Percentiles rank a stretch among this genome's conserved stretches.
phyloP scores from a whole-genome alignment of 441 rosid genomes.

The Oxalis stricta region DNA sequence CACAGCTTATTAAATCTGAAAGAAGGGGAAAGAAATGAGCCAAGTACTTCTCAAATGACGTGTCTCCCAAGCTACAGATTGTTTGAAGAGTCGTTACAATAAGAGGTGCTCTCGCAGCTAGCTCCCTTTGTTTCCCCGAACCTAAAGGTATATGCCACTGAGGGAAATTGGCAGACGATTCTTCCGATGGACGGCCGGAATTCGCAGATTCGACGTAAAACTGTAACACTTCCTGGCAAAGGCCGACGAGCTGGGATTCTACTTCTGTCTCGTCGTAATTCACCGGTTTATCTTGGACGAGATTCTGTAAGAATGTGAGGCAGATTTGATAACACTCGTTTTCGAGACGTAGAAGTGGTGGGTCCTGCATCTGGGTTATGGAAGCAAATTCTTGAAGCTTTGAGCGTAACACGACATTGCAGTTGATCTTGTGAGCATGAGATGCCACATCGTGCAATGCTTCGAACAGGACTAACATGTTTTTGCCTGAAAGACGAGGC shows the following conservation, averaged over 20 bases:
- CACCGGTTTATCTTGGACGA: slow-evolving; percentile 43
- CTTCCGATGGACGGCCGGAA: slow-evolving; percentile 31
- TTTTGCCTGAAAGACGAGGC: slow-evolving; percentile 59
- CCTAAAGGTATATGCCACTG: slow-evolving; percentile 81
- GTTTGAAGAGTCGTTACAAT: slow-evolving; percentile 82
- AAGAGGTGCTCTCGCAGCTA: slow-evolving; percentile 94
- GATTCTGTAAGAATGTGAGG: slow-evolving; percentile 82
- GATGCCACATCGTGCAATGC: slow-evolving; percentile 75
- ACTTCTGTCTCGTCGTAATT: slow-evolving; percentile 44
- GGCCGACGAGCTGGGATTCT: slow-evolving; percentile 57
- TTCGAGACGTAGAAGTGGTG: slow-evolving; percentile 90
- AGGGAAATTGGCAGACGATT: slow-evolving; percentile 20
- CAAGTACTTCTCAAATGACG: slow-evolving; percentile 66
- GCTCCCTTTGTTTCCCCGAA: slow-evolving; percentile 84
- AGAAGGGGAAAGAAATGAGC: slow-evolving; percentile 62
- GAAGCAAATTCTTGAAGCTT: slow-evolving; percentile 83
- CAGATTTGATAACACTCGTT: slow-evolving; percentile 96
- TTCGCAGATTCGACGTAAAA: slow-evolving; percentile 52
- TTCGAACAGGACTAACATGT: slow-evolving; percentile 58
- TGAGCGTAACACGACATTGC: slow-evolving; percentile 42
- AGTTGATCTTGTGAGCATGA: slow-evolving; percentile 81
- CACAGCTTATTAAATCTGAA: slow-evolving; percentile 70
- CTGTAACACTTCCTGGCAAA: slow-evolving; percentile 64
- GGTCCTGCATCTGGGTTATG: slow-evolving; percentile 98
- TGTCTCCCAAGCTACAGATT: slow-evolving; percentile 61